phyloP scores from a whole-genome alignment of 2,329 filamentous ascomycete genomes.

The Pyricularia sp. region DNA sequence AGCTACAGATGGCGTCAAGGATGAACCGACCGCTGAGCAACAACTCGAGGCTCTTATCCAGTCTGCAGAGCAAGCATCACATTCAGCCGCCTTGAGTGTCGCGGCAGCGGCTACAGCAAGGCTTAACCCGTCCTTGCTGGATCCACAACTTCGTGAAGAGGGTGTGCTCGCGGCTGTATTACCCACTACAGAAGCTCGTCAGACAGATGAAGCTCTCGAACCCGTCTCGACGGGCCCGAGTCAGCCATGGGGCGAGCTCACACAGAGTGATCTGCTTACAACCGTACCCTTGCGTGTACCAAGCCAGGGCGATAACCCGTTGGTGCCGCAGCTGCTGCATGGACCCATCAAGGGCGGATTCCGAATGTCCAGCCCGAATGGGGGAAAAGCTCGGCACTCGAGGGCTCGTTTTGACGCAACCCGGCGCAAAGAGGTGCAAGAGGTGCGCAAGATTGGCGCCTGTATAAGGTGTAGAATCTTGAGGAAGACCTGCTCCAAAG shows the following conservation, averaged over 20 bases:
- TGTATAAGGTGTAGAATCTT: conserved; percentile 54
- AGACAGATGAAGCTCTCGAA: background rate
- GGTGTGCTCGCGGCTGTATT: conserved; percentile 6
- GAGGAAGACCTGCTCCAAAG: conserved; percentile 53
- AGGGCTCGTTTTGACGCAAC: conserved; percentile 43
- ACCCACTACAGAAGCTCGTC: conserved; percentile 6
- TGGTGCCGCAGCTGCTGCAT: background rate
- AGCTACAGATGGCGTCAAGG: conserved; percentile 1
- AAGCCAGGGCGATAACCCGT: background rate
- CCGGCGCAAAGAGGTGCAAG: conserved; percentile 51
- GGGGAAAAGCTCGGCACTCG: conserved; percentile 34
- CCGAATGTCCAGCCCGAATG: conserved; percentile 39
- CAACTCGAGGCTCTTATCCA: conserved; percentile 33
- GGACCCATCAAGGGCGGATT: conserved; percentile 31
- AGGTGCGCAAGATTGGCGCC: conserved; percentile 50
- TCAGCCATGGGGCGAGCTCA: conserved; percentile 42
- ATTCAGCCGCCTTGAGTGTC: conserved; percentile 38
- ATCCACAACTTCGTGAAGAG: conserved; percentile 27
- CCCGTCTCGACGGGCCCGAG: conserved; percentile 10
- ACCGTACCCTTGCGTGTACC: background rate
- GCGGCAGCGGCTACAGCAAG: conserved; percentile 44
- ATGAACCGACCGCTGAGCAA: conserved; percentile 32
- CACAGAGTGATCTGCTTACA: conserved; percentile 20
- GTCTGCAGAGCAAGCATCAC: conserved; percentile 21
- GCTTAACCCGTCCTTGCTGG: conserved; percentile 39